Base-by-base conservation (phyloP, 768 basidiomycete genomes). In the Chlorophyllum brunneum region DNA sequence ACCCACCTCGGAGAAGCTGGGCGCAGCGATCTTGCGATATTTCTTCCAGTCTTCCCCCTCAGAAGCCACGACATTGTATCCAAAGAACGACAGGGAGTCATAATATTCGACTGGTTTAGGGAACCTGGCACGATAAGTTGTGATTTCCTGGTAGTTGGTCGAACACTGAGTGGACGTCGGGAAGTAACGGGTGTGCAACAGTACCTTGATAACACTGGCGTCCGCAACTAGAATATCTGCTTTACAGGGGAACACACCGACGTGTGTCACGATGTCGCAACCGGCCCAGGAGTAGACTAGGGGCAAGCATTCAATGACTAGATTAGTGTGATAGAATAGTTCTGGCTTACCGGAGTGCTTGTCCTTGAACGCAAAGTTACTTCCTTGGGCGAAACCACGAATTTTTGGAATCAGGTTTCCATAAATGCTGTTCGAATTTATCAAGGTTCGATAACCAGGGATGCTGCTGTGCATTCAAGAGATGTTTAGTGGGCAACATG, bases 1-100 rank as follows among this genome's bases (percentile, higher is more conserved):
- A 40, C 67, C 30, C 48, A 81, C 80, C 60, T 82, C 81, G 11
- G 79, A 77, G 62, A 84, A 85, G 0, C 80, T 75, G 6, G 82
- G 80, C 1, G 79, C 78, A 18, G 74, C 63, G 20, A 85, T 72
- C 60, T 79, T 81, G 38, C 81, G 66, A 55, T 82, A 81, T n/a
- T 73, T 73, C 60, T 82, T 82, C 83, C 82, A 86, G 46, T 78
- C 71, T 2, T 78, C 75, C 16, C 77, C 80, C 58, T 86, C 83
- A 0, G 79, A 77, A 2, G 73, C 75, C 16, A 86, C 71, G 40
- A 85, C 77, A 56, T 85, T 85, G 4, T 58, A 57, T 11, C 84
- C 84, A 57, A 75, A 85, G 54, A 79, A 69, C 0, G 64, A 48
- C 15, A 85, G 59, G 7, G 67, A 48, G 1, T 31, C 51, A 57